Percentiles rank a stretch among this genome's conserved stretches.
Conservation (phyloP, 768 basidiomycete species). For the Floccularia luteovirens region DNA sequence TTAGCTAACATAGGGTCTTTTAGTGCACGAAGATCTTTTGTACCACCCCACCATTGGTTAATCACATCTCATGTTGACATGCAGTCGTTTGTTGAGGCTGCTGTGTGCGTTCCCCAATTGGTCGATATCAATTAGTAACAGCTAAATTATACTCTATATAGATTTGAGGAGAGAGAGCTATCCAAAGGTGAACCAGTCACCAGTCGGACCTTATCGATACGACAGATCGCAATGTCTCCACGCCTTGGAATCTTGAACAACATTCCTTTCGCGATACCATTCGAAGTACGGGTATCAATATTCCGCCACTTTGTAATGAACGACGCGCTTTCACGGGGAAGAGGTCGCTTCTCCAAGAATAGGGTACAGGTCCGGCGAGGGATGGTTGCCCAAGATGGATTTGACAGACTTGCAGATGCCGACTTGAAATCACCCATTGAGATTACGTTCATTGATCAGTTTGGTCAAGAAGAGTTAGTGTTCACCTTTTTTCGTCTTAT, state of each 20-base stretch:
- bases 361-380: constrained; percentile 60
- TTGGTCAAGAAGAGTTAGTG: constrained; percentile 75
- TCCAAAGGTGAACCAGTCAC: constrained; percentile 5
- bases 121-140: constrained; percentile 3
- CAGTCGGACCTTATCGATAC: constrained; percentile 41
- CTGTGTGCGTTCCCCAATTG: constrained; percentile 43
- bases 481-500: constrained; percentile 2
- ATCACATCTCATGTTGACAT: constrained; percentile 41
- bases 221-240: constrained; percentile 74
- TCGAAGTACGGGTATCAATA: constrained; percentile 83
- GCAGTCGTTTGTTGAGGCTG: constrained; percentile 76
- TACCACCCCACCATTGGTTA: constrained; percentile 81
- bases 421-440: constrained; percentile 78
- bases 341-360: constrained; percentile 12
- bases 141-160: background rate
- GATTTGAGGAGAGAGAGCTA: constrained; percentile 11
- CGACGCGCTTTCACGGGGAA: constrained; percentile 27
- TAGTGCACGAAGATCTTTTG: constrained; percentile 82
- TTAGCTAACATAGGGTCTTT: constrained; percentile 6
- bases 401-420: constrained; percentile 69
- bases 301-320: constrained; percentile 78
- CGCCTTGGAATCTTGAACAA: constrained; percentile 89
- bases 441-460: constrained; percentile 92
- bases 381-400: constrained; percentile 85
- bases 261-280: constrained; percentile 93